Evolutionary conservation across 2,329 filamentous ascomycete genomes (phyloP).

Genomic region (Pseudogymnoascus sp.): DNA sequence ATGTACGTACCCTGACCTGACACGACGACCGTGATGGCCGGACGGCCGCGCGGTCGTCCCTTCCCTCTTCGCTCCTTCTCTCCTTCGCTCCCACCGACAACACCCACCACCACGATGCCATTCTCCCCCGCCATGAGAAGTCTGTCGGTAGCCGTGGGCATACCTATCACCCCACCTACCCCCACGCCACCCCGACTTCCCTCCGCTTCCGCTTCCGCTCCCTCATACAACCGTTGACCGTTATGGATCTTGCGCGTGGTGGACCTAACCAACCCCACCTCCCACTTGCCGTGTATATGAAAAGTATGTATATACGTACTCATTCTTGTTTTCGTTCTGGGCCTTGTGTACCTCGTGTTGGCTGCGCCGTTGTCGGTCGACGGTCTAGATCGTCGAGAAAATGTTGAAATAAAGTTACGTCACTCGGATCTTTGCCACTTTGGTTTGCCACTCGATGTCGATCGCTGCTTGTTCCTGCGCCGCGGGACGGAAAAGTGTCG

Average conservation of each 20-base stretch:
- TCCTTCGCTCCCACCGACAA: background rate
- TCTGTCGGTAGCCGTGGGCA: background rate
- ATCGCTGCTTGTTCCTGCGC: constrained; percentile 6
- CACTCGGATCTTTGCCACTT: constrained; percentile 4
- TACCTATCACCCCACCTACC: background rate
- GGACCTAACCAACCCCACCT: background rate
- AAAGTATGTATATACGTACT: background rate
- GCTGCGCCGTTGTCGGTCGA: background rate
- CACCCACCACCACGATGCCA: background rate
- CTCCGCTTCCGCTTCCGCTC: background rate
- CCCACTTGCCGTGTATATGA: background rate
- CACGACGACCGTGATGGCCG: background rate
- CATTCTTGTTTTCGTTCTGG: background rate
- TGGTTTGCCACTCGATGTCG: background rate
- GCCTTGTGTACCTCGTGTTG: background rate
- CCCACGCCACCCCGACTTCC: background rate
- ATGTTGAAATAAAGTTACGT: constrained; percentile 5
- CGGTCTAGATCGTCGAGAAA: background rate
- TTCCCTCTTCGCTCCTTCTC: background rate
- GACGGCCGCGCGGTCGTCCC: background rate
- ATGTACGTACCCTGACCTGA: background rate
- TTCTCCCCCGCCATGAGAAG: background rate
- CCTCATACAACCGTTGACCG: background rate
- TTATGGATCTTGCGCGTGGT: background rate
- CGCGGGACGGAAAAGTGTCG: background rate